Conservation (phyloP, 192 early-diverging fungal genomes). For the Coemansia sp. region DNA sequence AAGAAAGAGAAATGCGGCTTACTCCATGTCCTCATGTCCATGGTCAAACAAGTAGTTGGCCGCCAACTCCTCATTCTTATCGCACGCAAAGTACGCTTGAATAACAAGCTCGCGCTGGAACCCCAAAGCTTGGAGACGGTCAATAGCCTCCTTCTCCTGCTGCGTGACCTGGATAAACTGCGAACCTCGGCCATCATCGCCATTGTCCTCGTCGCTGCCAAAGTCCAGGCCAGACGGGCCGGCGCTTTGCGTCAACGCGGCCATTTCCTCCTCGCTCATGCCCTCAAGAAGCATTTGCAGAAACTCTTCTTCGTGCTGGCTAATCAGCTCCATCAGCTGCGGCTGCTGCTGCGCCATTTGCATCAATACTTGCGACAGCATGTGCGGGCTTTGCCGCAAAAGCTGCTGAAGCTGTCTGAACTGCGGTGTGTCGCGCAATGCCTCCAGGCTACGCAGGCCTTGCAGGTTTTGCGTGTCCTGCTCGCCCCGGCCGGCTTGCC, state of each 20-base stretch:
- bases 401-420: slow-evolving; percentile 90
- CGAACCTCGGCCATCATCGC: slow-evolving; percentile 62
- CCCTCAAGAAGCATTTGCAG: slow-evolving; percentile 65
- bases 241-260: slow-evolving; percentile 10
- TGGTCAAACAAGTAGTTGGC: slow-evolving; percentile 95
- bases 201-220: slow-evolving; percentile 57
- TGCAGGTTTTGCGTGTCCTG: slow-evolving; percentile 13
- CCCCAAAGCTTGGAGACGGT: slow-evolving; percentile 75
- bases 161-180: slow-evolving; percentile 81
- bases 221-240: slow-evolving; percentile 23
- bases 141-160: slow-evolving; percentile 89
- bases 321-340: slow-evolving; percentile 75
- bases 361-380: slow-evolving; percentile 82
- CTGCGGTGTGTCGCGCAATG: slow-evolving; percentile 75
- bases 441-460: slow-evolving; percentile 37
- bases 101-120: slow-evolving; percentile 80
- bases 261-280: slow-evolving; percentile 40
- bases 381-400: slow-evolving; percentile 79
- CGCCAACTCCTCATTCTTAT: slow-evolving; percentile 96
- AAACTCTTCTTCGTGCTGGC: slow-evolving; percentile 76
- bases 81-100: slow-evolving; percentile 95
- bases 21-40: slow-evolving; percentile 54
- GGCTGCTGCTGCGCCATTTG: slow-evolving; percentile 85
- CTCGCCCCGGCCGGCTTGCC: slow-evolving; percentile 9
- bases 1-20: slow-evolving; percentile 7